These are phyloP conservation scores for Lactarius hengduanensis DNA, from an alignment of 768 basidiomycete species.

Conservation along the genomic window DNA sequence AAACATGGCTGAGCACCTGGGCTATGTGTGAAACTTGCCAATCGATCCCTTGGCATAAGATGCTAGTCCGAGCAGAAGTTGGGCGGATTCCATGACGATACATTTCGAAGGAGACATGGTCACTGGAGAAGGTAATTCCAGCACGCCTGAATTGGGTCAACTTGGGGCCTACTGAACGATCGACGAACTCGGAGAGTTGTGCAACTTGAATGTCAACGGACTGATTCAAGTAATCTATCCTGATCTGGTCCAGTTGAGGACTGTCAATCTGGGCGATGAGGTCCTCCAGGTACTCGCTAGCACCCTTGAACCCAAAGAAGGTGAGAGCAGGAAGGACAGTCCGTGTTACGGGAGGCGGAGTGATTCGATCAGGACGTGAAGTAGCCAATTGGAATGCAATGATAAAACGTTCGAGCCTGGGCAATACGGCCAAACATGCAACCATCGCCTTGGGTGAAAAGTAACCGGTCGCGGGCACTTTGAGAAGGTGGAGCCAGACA, in stretches of 20 bases:
- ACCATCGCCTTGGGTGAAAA: neutral
- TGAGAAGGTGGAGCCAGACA: neutral
- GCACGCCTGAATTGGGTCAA: neutral
- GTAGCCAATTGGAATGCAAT: neutral
- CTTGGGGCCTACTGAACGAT: neutral
- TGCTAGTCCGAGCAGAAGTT: neutral
- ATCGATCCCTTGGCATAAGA: neutral
- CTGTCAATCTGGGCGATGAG: neutral
- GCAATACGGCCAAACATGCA: neutral
- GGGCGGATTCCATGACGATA: neutral
- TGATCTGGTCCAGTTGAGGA: neutral
- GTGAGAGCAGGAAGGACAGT: neutral
- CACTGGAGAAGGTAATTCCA: accelerated
- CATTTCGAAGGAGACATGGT: neutral
- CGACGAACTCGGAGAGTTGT: neutral
- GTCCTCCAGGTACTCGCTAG: neutral
- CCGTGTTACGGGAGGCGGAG: neutral
- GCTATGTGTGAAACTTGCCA: neutral
- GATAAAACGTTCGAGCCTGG: neutral
- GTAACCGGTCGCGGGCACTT: neutral
- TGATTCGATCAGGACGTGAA: neutral
- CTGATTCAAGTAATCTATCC: neutral
- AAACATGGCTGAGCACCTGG: neutral
- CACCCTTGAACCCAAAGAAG: neutral
- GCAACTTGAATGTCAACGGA: neutral